Evolutionary conservation across 768 basidiomycete species (phyloP).

Genomic region (Tephrocybe sp.): DNA sequence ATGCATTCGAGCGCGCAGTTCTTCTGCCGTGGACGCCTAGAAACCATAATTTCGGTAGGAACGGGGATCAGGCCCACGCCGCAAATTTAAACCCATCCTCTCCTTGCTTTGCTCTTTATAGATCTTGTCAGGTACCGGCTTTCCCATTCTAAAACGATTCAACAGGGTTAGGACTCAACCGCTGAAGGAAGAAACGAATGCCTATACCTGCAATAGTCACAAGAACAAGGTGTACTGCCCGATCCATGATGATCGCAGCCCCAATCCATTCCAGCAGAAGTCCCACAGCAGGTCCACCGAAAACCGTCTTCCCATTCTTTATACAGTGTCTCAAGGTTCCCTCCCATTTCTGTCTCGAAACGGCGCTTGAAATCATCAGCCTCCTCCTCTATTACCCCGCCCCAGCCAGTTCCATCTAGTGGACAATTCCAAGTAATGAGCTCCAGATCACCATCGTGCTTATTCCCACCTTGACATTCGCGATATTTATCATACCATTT

Average conservation of each 20-base stretch:
- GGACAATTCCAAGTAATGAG: slow-evolving; percentile 34
- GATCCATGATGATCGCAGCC: slow-evolving; percentile 42
- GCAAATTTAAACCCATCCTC: slow-evolving; percentile 30
- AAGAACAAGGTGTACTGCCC: slow-evolving; percentile 33
- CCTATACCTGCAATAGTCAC: slow-evolving; percentile 36
- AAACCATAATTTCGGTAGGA: too few relatives aligned
- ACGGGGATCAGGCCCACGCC: slow-evolving; percentile 32
- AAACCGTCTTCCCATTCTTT: slow-evolving; percentile 31
- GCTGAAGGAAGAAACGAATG: background rate
- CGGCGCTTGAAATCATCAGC: slow-evolving; percentile 26
- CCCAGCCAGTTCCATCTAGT: slow-evolving; percentile 31
- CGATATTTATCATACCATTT: slow-evolving; percentile 34
- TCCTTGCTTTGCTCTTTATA: slow-evolving; percentile 27
- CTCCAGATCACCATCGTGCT: slow-evolving; percentile 34
- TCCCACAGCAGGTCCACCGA: slow-evolving; percentile 41
- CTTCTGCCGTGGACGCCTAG: too few relatives aligned
- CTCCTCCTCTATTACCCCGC: slow-evolving; percentile 24
- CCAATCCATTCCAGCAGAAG: slow-evolving; percentile 29
- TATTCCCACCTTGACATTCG: slow-evolving; percentile 28
- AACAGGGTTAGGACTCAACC: background rate
- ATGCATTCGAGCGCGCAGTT: too few relatives aligned
- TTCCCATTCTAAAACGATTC: slow-evolving; percentile 28
- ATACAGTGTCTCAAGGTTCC: slow-evolving; percentile 27
- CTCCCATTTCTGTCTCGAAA: slow-evolving; percentile 28
- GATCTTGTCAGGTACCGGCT: slow-evolving; percentile 28